phyloP scores from a whole-genome alignment of 768 basidiomycete species.

The Pleurotus citrinopileatus region DNA sequence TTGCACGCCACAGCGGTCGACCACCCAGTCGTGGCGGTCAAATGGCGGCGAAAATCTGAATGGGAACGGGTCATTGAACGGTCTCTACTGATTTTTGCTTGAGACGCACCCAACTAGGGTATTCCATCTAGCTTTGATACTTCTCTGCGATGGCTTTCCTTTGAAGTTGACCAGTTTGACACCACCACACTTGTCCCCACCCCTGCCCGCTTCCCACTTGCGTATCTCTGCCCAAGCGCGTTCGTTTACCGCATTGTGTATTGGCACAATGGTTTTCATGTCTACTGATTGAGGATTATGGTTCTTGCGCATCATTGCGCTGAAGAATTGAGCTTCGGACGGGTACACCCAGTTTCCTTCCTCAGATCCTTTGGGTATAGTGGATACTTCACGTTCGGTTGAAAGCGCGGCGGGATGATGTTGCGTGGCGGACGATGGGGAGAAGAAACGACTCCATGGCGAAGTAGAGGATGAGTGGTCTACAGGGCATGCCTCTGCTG shows the following conservation, averaged over 20 bases:
- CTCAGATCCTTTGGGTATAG: constrained; percentile 74
- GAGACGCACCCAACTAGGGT: constrained; percentile 85
- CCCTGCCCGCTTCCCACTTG: constrained; percentile 79
- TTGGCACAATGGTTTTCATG: constrained; percentile 95
- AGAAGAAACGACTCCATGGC: constrained; percentile 10
- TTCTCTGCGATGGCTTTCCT: constrained; percentile 79
- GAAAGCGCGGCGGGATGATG: constrained; percentile 44
- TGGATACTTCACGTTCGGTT: constrained; percentile 75
- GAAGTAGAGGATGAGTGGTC: constrained; percentile 42
- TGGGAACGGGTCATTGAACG: background rate
- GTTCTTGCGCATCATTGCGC: constrained; percentile 95
- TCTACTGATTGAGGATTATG: constrained; percentile 84
- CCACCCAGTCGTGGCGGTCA: constrained; percentile 95
- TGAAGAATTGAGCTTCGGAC: constrained; percentile 96
- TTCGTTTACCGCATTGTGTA: constrained; percentile 99
- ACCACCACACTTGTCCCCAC: constrained; percentile 80
- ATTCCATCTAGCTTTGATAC: constrained; percentile 78
- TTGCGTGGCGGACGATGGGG: constrained; percentile 17
- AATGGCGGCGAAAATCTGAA: constrained; percentile 89
- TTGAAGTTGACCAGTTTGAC: constrained; percentile 86
- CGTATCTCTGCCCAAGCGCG: constrained; percentile 82
- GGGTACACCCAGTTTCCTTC: constrained; percentile 92
- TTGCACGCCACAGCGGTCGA: constrained; percentile 88
- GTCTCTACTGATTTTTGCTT: background rate
- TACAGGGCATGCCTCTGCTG: constrained; percentile 50